A percentile compares a stretch with the other conserved stretches of the same genome.
These are phyloP conservation scores for Theileria parva DNA, from an alignment of 169 alveolate genomes.

Conservation along the genomic window DNA sequence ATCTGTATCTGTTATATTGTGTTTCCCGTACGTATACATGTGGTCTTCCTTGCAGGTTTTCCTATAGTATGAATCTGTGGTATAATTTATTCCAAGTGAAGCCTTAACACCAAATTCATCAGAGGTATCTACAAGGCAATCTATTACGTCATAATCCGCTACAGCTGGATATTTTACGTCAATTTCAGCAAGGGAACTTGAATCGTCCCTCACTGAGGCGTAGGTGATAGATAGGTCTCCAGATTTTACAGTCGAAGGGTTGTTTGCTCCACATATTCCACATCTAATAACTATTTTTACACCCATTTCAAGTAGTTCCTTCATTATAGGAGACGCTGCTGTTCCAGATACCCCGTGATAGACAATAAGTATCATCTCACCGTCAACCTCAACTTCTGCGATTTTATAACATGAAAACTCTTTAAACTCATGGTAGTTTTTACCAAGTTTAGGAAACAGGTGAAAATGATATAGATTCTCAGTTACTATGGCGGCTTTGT, in stretches of 20 bases:
- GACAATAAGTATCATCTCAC: conserved; percentile 32
- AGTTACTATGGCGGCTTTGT: conserved; percentile 30
- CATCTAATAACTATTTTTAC: conserved; percentile 21
- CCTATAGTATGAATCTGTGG: neutral
- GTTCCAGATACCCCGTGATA: conserved; percentile 40
- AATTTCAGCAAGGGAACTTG: conserved; percentile 18
- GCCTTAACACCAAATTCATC: neutral
- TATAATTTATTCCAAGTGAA: neutral
- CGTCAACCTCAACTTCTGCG: conserved; percentile 42
- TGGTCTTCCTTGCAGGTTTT: neutral
- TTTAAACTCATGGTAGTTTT: conserved; percentile 5
- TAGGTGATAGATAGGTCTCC: conserved; percentile 24
- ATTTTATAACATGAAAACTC: conserved; percentile 23
- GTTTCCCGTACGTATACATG: neutral
- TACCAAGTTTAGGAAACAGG: conserved; percentile 21
- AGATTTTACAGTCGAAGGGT: conserved; percentile 18
- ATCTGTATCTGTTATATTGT: neutral
- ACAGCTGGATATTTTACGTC: conserved; percentile 44
- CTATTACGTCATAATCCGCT: conserved; percentile 45
- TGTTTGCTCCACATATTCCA: conserved; percentile 16
- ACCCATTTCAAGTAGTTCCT: conserved; percentile 50
- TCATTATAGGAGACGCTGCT: conserved; percentile 19
- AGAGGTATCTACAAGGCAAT: neutral
- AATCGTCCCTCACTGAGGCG: conserved; percentile 49
- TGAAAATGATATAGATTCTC: conserved; percentile 37